Evolutionary conservation across 768 basidiomycete species (phyloP).

Genomic region (Phylloporus sp.): DNA sequence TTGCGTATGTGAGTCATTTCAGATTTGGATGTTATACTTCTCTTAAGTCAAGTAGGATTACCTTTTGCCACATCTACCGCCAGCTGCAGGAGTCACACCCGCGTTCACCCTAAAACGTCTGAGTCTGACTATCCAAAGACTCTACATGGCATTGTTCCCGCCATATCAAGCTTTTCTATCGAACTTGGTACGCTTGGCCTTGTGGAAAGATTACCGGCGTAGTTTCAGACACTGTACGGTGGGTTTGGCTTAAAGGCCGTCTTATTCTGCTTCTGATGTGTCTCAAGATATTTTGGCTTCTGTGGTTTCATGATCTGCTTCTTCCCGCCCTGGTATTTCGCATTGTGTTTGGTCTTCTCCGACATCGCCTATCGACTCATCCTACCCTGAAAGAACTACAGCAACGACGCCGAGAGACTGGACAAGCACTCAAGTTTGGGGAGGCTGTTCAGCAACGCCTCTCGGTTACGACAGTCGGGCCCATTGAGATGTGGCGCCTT

Average conservation of each 20-base stretch:
- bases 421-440: slow-evolving; percentile 49
- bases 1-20: slow-evolving; percentile 22
- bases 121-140: slow-evolving; percentile 45
- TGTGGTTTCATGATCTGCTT: slow-evolving; percentile 59
- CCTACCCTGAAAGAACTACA: slow-evolving; percentile 52
- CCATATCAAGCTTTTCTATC: slow-evolving; percentile 43
- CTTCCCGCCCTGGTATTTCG: slow-evolving; percentile 47
- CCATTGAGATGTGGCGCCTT: slow-evolving; percentile 52
- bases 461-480: slow-evolving; percentile 41
- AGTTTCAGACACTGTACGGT: slow-evolving; percentile 52
- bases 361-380: slow-evolving; percentile 47
- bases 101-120: slow-evolving; percentile 53
- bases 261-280: slow-evolving; percentile 1
- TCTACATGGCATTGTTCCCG: slow-evolving; percentile 51
- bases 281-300: slow-evolving; percentile 52
- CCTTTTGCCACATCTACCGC: slow-evolving; percentile 46
- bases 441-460: slow-evolving; percentile 44
- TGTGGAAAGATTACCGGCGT: slow-evolving; percentile 47
- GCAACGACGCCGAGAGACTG: slow-evolving; percentile 45
- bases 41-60: slow-evolving; percentile 29
- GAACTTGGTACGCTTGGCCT: slow-evolving; percentile 40
- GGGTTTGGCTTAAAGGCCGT: slow-evolving; percentile 22
- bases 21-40: slow-evolving; percentile 3
- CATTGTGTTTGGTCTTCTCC: slow-evolving; percentile 44
- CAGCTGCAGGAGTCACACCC: slow-evolving; percentile 34